Evolutionary conservation across 495 filamentous ascomycete species (phyloP).

Genomic region (Aspergillus haitiensis): DNA sequence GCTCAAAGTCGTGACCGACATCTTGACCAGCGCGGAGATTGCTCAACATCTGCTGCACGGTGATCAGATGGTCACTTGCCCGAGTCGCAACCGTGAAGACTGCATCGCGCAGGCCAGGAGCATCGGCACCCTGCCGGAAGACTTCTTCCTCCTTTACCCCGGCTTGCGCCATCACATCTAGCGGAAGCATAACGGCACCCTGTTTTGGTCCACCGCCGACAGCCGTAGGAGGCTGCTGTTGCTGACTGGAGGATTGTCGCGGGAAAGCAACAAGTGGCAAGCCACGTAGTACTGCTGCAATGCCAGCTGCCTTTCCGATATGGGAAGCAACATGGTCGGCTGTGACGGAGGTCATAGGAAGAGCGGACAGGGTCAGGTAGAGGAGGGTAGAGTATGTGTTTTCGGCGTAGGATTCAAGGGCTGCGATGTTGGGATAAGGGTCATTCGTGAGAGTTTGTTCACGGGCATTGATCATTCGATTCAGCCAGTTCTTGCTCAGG

Average conservation of each 20-base stretch:
- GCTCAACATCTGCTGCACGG: slow-evolving; percentile 85
- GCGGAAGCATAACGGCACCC: slow-evolving; percentile 72
- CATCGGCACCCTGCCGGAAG: slow-evolving; percentile 71
- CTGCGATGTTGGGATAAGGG: slow-evolving; percentile 70
- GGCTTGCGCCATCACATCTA: slow-evolving; percentile 84
- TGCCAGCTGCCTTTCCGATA: slow-evolving; percentile 90
- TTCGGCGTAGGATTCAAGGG: slow-evolving; percentile 85
- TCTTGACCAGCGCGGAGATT: slow-evolving; percentile 69
- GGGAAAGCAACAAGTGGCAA: slow-evolving; percentile 83
- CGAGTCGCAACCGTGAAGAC: slow-evolving; percentile 89
- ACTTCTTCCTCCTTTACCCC: slow-evolving; percentile 86
- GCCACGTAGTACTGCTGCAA: slow-evolving; percentile 78
- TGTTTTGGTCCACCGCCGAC: slow-evolving; percentile 47
- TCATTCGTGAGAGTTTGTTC: slow-evolving; percentile 82
- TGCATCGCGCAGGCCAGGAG: slow-evolving; percentile 79
- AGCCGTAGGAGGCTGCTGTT: slow-evolving; percentile 43
- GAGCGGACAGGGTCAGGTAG: slow-evolving; percentile 77
- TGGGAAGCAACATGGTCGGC: slow-evolving; percentile 91
- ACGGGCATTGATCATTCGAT: slow-evolving; percentile 71
- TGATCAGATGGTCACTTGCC: slow-evolving; percentile 93
- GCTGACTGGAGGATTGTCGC: slow-evolving; percentile 53
- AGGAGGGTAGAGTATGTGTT: slow-evolving; percentile 92
- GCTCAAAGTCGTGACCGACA: slow-evolving; percentile 83
- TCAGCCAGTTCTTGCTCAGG: slow-evolving; percentile 79
- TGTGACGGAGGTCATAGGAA: slow-evolving; percentile 76